Percentiles rank a stretch among this genome's conserved stretches.
Conservation (phyloP, 2,329 filamentous ascomycete genomes). For the Botrytis fabae region DNA sequence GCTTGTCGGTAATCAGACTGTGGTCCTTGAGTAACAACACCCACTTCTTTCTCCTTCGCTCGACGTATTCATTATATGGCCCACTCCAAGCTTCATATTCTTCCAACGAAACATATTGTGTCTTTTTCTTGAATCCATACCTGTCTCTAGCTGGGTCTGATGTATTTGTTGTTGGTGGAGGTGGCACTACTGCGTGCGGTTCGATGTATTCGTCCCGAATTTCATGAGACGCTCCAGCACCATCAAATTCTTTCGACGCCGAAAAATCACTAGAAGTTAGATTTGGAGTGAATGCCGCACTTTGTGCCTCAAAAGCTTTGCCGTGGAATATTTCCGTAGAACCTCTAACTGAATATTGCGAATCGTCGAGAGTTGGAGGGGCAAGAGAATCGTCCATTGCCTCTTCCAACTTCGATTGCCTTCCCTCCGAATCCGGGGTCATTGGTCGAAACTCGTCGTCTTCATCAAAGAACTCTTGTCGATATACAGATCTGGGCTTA, state of each 20-base stretch:
- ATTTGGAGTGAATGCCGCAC: constrained; percentile 43
- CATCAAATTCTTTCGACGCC: constrained; percentile 17
- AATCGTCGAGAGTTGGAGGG: constrained; percentile 8
- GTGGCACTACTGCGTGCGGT: constrained; percentile 22
- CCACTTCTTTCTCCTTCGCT: constrained; percentile 80
- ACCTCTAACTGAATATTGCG: constrained; percentile 38
- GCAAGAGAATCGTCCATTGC: constrained; percentile 33
- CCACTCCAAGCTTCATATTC: constrained; percentile 82
- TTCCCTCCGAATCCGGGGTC: constrained; percentile 32
- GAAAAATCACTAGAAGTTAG: not conserved
- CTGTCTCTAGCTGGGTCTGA: constrained; percentile 60
- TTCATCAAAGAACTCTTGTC: constrained; percentile 3
- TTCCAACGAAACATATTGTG: constrained; percentile 71
- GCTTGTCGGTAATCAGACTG: constrained; percentile 68
- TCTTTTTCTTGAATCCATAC: constrained; percentile 90
- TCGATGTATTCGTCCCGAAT: constrained; percentile 25
- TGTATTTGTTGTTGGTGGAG: constrained; percentile 27
- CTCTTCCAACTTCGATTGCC: constrained; percentile 31
- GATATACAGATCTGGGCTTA: constrained; percentile 1
- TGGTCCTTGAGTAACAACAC: constrained; percentile 72
- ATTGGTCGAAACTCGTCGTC: constrained; percentile 26
- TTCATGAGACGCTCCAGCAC: constrained; percentile 24
- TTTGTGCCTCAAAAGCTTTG: constrained; percentile 43
- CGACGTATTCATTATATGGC: constrained; percentile 72
- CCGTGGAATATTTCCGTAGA: constrained; percentile 45